Percentiles rank a stretch among this genome's conserved stretches.
Evolutionary conservation across 441 rosid species (phyloP).

Genomic region (Bruguiera hainesii): DNA sequence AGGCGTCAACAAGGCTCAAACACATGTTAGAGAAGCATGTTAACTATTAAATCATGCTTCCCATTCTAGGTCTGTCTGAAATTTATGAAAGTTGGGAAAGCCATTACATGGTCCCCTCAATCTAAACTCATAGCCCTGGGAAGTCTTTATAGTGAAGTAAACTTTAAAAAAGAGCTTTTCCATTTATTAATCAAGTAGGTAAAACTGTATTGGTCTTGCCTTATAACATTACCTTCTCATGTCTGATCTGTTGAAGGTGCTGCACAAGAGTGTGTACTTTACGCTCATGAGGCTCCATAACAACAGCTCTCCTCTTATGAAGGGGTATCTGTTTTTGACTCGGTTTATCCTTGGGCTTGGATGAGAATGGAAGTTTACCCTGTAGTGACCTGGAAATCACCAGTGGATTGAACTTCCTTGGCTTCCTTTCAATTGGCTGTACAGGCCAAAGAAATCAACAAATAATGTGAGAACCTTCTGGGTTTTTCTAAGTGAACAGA

Average conservation of each 20-base stretch:
- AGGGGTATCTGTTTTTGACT: conserved; percentile 41
- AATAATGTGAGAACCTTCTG: background rate
- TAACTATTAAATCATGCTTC: background rate
- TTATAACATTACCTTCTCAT: conserved; percentile 48
- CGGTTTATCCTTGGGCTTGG: conserved; percentile 74
- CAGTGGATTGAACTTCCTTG: conserved; percentile 69
- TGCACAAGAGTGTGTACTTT: conserved; percentile 50
- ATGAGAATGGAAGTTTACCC: conserved; percentile 60
- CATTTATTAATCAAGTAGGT: background rate
- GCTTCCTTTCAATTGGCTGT: conserved; percentile 77
- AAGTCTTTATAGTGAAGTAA: background rate
- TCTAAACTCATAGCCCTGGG: background rate
- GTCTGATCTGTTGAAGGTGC: conserved; percentile 49
- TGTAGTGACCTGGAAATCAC: conserved; percentile 69
- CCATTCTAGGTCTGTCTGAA: background rate
- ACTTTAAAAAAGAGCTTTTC: background rate
- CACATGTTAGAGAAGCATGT: background rate
- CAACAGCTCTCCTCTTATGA: conserved; percentile 70
- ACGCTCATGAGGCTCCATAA: conserved; percentile 66
- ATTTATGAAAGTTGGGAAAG: background rate
- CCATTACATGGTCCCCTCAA: background rate
- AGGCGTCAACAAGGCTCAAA: too few relatives aligned
- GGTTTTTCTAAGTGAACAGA: background rate
- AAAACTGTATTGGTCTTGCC: background rate
- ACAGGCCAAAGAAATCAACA: conserved; percentile 14